phyloP scores from a whole-genome alignment of 169 alveolate genomes.

The Eimeria falciformis region DNA sequence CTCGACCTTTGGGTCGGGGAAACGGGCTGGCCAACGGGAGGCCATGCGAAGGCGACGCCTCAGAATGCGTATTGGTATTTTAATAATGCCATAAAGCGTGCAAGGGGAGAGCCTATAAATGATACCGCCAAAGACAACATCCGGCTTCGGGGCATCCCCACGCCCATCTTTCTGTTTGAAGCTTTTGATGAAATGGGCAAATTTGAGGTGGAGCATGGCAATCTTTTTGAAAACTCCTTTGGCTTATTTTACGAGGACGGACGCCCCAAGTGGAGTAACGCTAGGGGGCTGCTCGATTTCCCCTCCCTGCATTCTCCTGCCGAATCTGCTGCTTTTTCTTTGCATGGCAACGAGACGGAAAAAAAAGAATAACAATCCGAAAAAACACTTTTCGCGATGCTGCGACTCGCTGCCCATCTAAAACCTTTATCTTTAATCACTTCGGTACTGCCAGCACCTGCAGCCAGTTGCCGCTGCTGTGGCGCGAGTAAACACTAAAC shows the following conservation, averaged over 20 bases:
- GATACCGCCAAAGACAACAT: slow-evolving; percentile 26
- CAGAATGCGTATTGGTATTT: slow-evolving; percentile 28
- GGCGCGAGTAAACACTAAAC: no score
- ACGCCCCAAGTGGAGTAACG: slow-evolving; percentile 34
- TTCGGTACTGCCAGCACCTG: no score
- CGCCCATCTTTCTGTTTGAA: slow-evolving; percentile 68
- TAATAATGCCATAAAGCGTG: slow-evolving; percentile 22
- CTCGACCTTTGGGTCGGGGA: slow-evolving; percentile 72
- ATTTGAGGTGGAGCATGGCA: slow-evolving; percentile 70
- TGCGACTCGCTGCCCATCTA: no score
- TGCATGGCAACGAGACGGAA: no score
- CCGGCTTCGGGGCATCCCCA: neutral
- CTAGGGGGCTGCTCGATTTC: slow-evolving; percentile 26
- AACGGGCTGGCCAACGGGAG: slow-evolving; percentile 71
- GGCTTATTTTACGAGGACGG: slow-evolving; percentile 63
- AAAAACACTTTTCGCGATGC: no score
- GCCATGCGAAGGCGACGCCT: slow-evolving; percentile 30
- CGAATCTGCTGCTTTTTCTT: no score
- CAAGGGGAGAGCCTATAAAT: slow-evolving; percentile 35
- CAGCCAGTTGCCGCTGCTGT: no score
- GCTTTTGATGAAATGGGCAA: slow-evolving; percentile 65
- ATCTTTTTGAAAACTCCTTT: slow-evolving; percentile 50
- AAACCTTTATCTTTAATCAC: no score
- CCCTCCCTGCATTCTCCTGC: neutral
- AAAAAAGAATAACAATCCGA: no score